Conservation (phyloP, 192 early-diverging fungal species). For the Gamsiella multidivaricata region DNA sequence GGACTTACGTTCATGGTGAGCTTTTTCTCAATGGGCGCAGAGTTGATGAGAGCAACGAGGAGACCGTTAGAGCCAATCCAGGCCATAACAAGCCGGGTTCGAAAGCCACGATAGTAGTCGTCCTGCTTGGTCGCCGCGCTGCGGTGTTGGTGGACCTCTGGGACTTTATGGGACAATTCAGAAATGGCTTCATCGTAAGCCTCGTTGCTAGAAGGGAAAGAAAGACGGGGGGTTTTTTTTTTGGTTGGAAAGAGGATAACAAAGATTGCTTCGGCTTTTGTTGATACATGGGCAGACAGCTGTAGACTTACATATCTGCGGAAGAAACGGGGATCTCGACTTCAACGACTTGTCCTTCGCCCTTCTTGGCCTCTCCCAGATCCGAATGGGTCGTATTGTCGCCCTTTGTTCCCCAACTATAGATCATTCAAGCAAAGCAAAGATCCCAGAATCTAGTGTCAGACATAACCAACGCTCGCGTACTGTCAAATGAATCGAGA, state of each 20-base stretch:
- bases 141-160: slow-evolving; percentile 49
- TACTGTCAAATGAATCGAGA: not conserved
- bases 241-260: too few species aligned
- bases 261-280: too few species aligned
- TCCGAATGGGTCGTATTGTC: slow-evolving; percentile 68
- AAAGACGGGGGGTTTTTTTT: slow-evolving; percentile 10
- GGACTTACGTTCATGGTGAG: slow-evolving; percentile 34
- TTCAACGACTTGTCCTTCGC: slow-evolving; percentile 61
- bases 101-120: slow-evolving; percentile 83
- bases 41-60: slow-evolving; percentile 72
- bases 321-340: slow-evolving; percentile 70
- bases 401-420: slow-evolving; percentile 86
- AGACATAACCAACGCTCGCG: too few species aligned
- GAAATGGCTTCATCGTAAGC: slow-evolving; percentile 60
- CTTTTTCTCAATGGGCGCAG: slow-evolving; percentile 31
- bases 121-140: slow-evolving; percentile 66
- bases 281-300: too few species aligned
- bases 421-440: not conserved
- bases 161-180: slow-evolving; percentile 45
- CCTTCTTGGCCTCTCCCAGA: slow-evolving; percentile 62
- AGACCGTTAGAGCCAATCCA: slow-evolving; percentile 83
- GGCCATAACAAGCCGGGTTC: slow-evolving; percentile 75
- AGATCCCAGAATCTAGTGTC: not conserved
- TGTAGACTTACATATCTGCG: slow-evolving; percentile 69
- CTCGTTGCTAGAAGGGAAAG: slow-evolving; percentile 55